These are phyloP conservation scores for Neurospora sp. DNA, from an alignment of 2,329 filamentous ascomycete species.

Conservation along the genomic window DNA sequence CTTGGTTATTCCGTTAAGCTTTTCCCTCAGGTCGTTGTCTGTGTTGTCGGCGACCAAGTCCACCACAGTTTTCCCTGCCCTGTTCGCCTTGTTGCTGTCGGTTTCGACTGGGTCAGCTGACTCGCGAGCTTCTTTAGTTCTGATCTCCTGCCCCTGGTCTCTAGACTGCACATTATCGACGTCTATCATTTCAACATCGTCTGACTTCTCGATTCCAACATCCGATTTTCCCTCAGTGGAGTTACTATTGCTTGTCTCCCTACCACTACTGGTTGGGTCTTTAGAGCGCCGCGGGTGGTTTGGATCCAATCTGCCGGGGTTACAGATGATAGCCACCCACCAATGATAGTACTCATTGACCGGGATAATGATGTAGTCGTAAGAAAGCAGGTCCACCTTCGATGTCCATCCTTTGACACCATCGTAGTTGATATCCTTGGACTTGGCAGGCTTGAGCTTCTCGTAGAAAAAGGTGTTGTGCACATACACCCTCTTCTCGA, in stretches of 20 bases:
- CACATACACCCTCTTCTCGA: constrained; percentile 63
- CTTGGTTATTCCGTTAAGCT: neutral
- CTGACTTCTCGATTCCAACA: neutral
- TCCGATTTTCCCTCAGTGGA: neutral
- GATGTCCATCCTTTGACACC: constrained; percentile 82
- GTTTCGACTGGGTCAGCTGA: neutral
- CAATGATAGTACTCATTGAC: constrained; percentile 84
- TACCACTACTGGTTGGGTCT: neutral
- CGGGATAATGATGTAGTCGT: constrained; percentile 84
- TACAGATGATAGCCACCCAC: constrained; percentile 94
- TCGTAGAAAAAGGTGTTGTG: constrained; percentile 92
- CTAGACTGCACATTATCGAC: neutral
- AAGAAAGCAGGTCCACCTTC: constrained; percentile 71
- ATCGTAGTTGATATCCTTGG: constrained; percentile 65
- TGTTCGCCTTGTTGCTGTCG: neutral
- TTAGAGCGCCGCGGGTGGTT: constrained; percentile 1
- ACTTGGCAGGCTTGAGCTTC: constrained; percentile 52
- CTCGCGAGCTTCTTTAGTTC: neutral
- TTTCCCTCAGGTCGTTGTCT: neutral
- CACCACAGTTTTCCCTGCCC: neutral
- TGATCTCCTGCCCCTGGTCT: neutral
- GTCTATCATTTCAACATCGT: constrained; percentile 13
- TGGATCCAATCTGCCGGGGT: constrained; percentile 55
- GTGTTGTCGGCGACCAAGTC: neutral
- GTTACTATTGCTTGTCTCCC: neutral